Evolutionary conservation across 148 eudicot genomes (phyloP), one percentile per base, ranked within the genome.

Genomic region (Rhododendron ovatum): DNA sequence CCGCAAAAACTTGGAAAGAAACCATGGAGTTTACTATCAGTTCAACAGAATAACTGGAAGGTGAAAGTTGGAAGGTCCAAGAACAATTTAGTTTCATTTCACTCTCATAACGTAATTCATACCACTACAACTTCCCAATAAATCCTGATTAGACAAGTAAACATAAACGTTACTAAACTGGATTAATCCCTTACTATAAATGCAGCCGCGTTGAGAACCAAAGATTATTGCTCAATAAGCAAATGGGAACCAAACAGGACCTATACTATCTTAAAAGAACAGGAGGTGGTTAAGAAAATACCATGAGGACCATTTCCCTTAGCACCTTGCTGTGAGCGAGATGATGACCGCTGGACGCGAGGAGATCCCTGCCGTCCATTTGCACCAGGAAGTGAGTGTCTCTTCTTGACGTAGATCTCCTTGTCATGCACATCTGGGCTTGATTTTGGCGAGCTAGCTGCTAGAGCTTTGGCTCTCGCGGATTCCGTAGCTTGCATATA

Each of bases 401-500:
- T 92, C 91, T 96, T 95, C 90, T 93, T 95, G 20, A 91, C 26
- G 67, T 85, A 73, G 22, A 86, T 57, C 28, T 95, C 95, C 86
- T 93, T 96, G 55, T 93, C 94, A 26, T 92, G 95, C 86, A 94
- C 88, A 89, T 96, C 99, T 53, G 98, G 98, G 89, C 99, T 96
- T 83, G 98, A 95, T 86, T 91, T 91, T 15, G 99, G 99, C 82
- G 99, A 94, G 87, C 87, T 85, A 89, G 85, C 88, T 3, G 91
- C 83, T 85, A 89, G 87, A 83, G 95, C 93, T 90, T 96, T 96
- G 10, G 95, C 95, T 89, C 88, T 93, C 17, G 98, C 99, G 83
- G 99, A 95, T 93, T 95, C 91, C 9, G 99, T 96, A 7, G 98
- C 98, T 92, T 96, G 99, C 99, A 96, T 96, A 88, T 96, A 96